Conservation (phyloP, 345 rosid species). For the Nasturtium officinale region DNA sequence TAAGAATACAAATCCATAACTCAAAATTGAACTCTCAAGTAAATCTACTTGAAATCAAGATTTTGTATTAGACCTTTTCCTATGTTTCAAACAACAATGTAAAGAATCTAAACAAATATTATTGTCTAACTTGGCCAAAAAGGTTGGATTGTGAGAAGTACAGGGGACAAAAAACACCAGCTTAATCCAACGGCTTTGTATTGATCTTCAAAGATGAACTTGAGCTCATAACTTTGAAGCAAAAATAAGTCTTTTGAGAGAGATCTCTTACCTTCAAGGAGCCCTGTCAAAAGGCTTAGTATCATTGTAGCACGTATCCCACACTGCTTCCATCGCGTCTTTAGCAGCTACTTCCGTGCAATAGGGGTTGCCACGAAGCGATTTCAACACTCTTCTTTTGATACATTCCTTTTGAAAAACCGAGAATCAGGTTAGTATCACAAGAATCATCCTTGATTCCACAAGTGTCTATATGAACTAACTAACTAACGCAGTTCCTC, state of each 20-base stretch:
- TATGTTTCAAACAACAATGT: conserved; percentile 26
- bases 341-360: conserved; percentile 80
- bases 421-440: background rate
- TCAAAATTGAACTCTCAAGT: conserved; percentile 5
- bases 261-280: conserved; percentile 55
- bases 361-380: conserved; percentile 65
- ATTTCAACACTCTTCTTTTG: conserved; percentile 82
- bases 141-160: background rate
- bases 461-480: conserved; percentile 3
- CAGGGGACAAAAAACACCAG: background rate
- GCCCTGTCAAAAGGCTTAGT: conserved; percentile 94
- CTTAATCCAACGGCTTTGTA: conserved; percentile 22
- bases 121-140: conserved; percentile 5
- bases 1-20: background rate
- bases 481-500: background rate
- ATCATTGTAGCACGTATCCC: conserved; percentile 97
- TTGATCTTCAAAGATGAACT: conserved; percentile 28
- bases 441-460: background rate
- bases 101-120: conserved; percentile 2
- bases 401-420: conserved; percentile 69
- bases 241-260: background rate
- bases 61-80: conserved; percentile 23
- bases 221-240: conserved; percentile 22
- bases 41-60: conserved; percentile 18
- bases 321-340: conserved; percentile 89